Evolutionary conservation across 2,329 filamentous ascomycete species (phyloP), one percentile per base, ranked within the genome.

Genomic region (Coleophoma cylindrospora): DNA sequence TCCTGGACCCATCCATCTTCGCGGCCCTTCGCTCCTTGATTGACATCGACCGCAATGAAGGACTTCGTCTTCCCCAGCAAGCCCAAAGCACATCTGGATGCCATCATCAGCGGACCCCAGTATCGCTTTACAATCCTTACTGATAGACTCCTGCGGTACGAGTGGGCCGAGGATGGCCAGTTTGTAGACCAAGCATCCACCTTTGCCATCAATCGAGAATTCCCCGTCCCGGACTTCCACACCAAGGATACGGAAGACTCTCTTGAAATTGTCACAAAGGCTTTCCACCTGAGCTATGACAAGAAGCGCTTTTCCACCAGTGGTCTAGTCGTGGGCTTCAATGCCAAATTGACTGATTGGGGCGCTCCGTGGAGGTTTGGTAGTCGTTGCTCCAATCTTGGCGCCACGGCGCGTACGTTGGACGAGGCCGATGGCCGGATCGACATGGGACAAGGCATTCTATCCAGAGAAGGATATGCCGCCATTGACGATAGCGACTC

Each of bases 141-240:
- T 10, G 74, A 81, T 46, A 69, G 74, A 2, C 68, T 84, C 2
- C 55, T 85, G 27, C 77, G 82, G 33, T 83, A 79, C 54, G 81
- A 85, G 65, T 86, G 79, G 79, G 74, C 81, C 1, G 68, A 72
- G 11, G 80, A 85, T 54, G 73, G 75, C 45, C 59, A 68, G 34
- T 86, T 85, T 57, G 82, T 85, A 60, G 80, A 86, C 60, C 74
- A 81, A 4, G 76, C 79, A 0, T 84, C 80, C 0, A 77, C 76
- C 10, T 81, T 85, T 59, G 82, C 81, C n/a, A 69, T 80, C 50
- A 76, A 79, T 54, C 71, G 81, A 22, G 64, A 69, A 11, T 68
- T 77, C 22, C 65, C 72, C 1, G 71, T 75, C 1, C 73, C 74
- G 0, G 60, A 74, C 40, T 81, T 76, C 57, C 70, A 68, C 5